A percentile compares a stretch with the other conserved stretches of the same genome.
These are phyloP conservation scores for Magnaporthiopsis poae DNA, from an alignment of 2,329 filamentous ascomycete species.

Conservation along the genomic window DNA sequence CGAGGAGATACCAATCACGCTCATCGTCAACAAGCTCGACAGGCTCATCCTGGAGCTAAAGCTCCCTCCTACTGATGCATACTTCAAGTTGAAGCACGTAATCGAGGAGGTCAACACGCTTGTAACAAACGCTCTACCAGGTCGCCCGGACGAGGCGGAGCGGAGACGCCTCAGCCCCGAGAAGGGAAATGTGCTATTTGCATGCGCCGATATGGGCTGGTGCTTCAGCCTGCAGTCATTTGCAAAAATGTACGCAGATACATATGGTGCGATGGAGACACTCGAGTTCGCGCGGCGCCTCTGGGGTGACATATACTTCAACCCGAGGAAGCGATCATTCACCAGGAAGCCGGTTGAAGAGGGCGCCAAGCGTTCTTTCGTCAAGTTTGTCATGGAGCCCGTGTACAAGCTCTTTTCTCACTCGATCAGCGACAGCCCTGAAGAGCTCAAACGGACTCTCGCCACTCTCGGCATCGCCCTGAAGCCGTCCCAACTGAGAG, in stretches of 20 bases:
- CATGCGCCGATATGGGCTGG: slow-evolving; percentile 89
- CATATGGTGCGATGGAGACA: slow-evolving; percentile 70
- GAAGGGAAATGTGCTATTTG: slow-evolving; percentile 96
- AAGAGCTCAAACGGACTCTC: slow-evolving; percentile 71
- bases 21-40: slow-evolving; percentile 97
- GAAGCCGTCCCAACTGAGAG: slow-evolving; percentile 86
- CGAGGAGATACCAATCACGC: slow-evolving; percentile 76
- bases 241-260: slow-evolving; percentile 89
- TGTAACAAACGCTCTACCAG: slow-evolving; percentile 58
- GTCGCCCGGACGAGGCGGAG: slow-evolving; percentile 70
- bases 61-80: slow-evolving; percentile 86
- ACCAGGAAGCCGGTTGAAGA: slow-evolving; percentile 79
- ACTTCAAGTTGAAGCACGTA: slow-evolving; percentile 98
- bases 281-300: slow-evolving; percentile 74
- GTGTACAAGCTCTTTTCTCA: slow-evolving; percentile 97
- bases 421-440: slow-evolving; percentile 81
- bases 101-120: slow-evolving; percentile 95
- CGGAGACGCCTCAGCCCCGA: slow-evolving; percentile 74
- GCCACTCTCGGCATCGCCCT: slow-evolving; percentile 70
- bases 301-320: slow-evolving; percentile 97
- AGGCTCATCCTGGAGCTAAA: slow-evolving; percentile 88
- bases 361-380: slow-evolving; percentile 72
- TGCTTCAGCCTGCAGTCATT: slow-evolving; percentile 92
- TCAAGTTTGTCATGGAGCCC: slow-evolving; percentile 88
- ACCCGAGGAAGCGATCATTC: slow-evolving; percentile 80